Evolutionary conservation across 2,329 filamentous ascomycete genomes (phyloP).

Genomic region (Colletotrichum sublineola): DNA sequence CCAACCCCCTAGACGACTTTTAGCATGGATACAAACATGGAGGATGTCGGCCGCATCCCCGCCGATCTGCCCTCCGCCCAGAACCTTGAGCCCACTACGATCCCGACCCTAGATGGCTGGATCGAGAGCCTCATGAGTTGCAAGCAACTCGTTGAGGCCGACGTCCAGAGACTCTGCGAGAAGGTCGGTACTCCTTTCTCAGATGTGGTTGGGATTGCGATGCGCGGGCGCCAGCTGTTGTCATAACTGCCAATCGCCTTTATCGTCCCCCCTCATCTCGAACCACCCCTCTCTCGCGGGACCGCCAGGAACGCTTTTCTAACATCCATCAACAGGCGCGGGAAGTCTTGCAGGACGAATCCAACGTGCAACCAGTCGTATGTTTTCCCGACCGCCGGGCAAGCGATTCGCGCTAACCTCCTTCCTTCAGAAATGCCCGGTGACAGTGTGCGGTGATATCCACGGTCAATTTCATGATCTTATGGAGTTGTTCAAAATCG

Average conservation of each 20-base stretch:
- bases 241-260: conserved; percentile 27
- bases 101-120: conserved; percentile 96
- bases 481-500: conserved; percentile 99
- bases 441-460: conserved; percentile 98
- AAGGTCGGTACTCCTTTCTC: conserved; percentile 73
- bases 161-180: conserved; percentile 97
- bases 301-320: conserved; percentile 49
- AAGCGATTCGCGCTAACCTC: conserved; percentile 47
- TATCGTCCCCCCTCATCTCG: conserved; percentile 38
- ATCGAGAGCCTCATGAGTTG: conserved; percentile 98
- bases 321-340: conserved; percentile 74
- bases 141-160: conserved; percentile 95
- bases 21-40: conserved; percentile 97
- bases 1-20: conserved; percentile 32
- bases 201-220: conserved; percentile 5
- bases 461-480: conserved; percentile 99
- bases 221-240: conserved; percentile 24
- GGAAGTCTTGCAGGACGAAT: conserved; percentile 97
- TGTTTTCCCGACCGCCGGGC: conserved; percentile 49
- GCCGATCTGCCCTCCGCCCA: conserved; percentile 80
- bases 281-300: conserved; percentile 49
- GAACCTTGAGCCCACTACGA: conserved; percentile 82
- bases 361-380: conserved; percentile 99
- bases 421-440: conserved; percentile 86
- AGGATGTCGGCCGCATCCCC: conserved; percentile 91